Base-by-base conservation (phyloP, 345 rosid species). In the Gynandropsis gynandra region DNA sequence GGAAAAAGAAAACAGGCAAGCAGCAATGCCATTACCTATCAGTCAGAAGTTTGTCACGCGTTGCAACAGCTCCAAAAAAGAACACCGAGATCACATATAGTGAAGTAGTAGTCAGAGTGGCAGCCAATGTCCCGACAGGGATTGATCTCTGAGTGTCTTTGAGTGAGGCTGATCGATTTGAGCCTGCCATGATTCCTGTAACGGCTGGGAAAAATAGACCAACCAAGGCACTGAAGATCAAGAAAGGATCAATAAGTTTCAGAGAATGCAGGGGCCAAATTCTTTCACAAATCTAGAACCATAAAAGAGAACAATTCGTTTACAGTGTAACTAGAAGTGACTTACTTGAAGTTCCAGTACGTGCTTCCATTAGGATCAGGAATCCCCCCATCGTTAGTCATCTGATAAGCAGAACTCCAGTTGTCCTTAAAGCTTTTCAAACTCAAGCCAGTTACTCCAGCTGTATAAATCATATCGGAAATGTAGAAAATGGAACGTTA, bases 191-290 rank as follows among this genome's bases (percentile, higher is more conserved):
- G 54, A 92, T 87, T 66, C 97, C 98, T 7, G 98, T 92, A 47
- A 92, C 98, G 47, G 98, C 97, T 62, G 99, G 99, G 71, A 93
- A 93, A 74, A 88, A 93, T 55, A 93, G 89, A 65, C 99, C 97
- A 50, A 93, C 97, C 85, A 93, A 57, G 37, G 83, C 77, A 81
- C 95, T 89, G 87, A 52, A n/a, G n/a, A n/a, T n/a, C n/a, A n/a
- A 42, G 34, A 47, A 61, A 32, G 46, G 35, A 58, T 19, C 42
- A 29, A 43, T 55, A 61, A 20, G 34, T 36, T 53, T 36, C 31
- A 58, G 50, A 53, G 60, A 58, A 39, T 24, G 10, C n/a, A n/a
- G n/a, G n/a, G 18, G 35, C 27, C 42, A 36, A 56, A 47, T 18
- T 37, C 45, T 16, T 43, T 44, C 35, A 32, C 47, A n/a, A 35